phyloP scores from a whole-genome alignment of 1,139 yeast genomes.

The Candida sojae region DNA sequence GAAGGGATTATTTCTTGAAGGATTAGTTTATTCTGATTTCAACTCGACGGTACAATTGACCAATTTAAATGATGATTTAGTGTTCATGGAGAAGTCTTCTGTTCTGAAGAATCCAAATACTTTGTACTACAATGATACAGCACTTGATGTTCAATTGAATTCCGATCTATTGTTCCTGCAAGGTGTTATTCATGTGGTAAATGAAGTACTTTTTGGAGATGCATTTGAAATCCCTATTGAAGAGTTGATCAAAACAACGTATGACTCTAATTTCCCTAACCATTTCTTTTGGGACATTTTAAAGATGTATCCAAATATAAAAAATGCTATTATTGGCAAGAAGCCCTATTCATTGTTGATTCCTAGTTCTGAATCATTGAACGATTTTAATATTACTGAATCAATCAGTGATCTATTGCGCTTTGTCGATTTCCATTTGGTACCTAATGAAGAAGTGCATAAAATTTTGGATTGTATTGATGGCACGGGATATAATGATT shows the following conservation, averaged over 20 bases:
- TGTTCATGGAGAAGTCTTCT: constrained; percentile 23
- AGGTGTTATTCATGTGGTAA: constrained; percentile 82
- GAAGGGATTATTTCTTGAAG: constrained; percentile 61
- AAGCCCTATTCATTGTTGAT: constrained; percentile 65
- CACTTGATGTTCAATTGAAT: constrained; percentile 38
- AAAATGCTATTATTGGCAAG: constrained; percentile 21
- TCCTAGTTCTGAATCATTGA: constrained; percentile 65
- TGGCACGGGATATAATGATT: constrained; percentile 9
- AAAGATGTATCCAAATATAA: constrained; percentile 30
- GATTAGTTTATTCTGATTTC: constrained; percentile 68
- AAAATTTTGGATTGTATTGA: constrained; percentile 34
- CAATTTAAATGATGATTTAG: constrained; percentile 35
- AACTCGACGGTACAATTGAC: constrained; percentile 20
- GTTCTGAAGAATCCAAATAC: constrained; percentile 25
- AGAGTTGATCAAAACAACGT: constrained; percentile 54
- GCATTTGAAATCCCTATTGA: constrained; percentile 52
- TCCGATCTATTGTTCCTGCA: constrained; percentile 76
- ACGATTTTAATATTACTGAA: constrained; percentile 52
- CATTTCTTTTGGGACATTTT: constrained; percentile 53
- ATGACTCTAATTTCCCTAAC: constrained; percentile 42
- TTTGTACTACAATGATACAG: constrained; percentile 25
- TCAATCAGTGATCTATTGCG: constrained; percentile 46
- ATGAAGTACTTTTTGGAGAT: constrained; percentile 58
- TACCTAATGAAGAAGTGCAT: constrained; percentile 53
- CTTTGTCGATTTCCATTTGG: constrained; percentile 67